These are phyloP conservation scores for Coniferiporia weirii DNA, from an alignment of 1,284 basidiomycete species.

Conservation along the genomic window DNA sequence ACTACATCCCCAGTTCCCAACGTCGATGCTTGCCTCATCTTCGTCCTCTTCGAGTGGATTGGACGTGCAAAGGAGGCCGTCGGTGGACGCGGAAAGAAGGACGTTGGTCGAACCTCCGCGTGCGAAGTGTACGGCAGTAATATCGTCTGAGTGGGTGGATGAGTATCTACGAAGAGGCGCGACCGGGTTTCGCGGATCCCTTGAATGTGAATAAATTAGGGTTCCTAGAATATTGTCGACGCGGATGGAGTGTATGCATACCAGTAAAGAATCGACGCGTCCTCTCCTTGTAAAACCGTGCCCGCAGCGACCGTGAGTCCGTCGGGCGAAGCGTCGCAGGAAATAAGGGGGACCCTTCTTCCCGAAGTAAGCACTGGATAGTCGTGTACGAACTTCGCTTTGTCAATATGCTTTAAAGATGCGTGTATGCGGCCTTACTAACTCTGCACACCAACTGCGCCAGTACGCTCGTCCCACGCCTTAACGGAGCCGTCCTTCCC, in stretches of 20 bases:
- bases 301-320: conserved; percentile 66
- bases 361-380: conserved; percentile 44
- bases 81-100: conserved; percentile 65
- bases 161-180: conserved; percentile 47
- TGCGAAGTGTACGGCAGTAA: conserved; percentile 60
- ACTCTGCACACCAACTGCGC: conserved; percentile 53
- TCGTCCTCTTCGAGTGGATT: conserved; percentile 66
- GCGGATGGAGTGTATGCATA: conserved; percentile 27
- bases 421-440: conserved; percentile 28
- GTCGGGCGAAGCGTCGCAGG: conserved; percentile 62
- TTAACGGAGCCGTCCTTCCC: conserved; percentile 61
- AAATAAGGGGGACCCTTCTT: conserved; percentile 45
- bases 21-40: conserved; percentile 64
- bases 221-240: not conserved
- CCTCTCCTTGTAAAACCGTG: conserved; percentile 62
- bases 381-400: conserved; percentile 35
- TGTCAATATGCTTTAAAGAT: conserved; percentile 29
- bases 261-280: conserved; percentile 72
- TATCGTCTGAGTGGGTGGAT: conserved; percentile 75
- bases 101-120: conserved; percentile 30
- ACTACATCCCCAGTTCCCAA: conserved; percentile 73
- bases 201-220: conserved; percentile 25
- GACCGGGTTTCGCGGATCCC: conserved; percentile 53
- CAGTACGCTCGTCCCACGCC: conserved; percentile 64
- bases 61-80: conserved; percentile 65